A percentile compares a stretch with the other conserved stretches of the same genome.
phyloP scores from a whole-genome alignment of 345 rosid species.

The Arabidopsis arenosa region DNA sequence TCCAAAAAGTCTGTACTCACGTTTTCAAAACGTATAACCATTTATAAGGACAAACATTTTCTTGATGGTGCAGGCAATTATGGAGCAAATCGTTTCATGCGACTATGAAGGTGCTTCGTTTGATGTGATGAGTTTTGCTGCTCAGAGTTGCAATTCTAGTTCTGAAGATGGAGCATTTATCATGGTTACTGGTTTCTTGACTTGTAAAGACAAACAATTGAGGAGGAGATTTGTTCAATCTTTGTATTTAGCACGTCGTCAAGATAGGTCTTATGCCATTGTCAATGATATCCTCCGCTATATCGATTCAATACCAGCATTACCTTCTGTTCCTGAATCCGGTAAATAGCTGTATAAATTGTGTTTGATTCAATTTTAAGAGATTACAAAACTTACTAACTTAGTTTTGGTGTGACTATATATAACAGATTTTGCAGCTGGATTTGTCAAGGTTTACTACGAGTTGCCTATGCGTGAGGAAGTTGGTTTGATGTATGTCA shows the following conservation, averaged over 20 bases:
- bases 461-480: slow-evolving; percentile 4
- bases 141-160: background rate
- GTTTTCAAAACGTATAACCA: background rate
- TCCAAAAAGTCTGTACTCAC: background rate
- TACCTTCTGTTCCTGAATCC: background rate
- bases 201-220: background rate
- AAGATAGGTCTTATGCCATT: background rate
- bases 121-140: background rate
- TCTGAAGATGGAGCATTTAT: background rate
- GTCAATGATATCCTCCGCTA: slow-evolving; percentile 1
- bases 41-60: background rate
- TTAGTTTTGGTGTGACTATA: background rate
- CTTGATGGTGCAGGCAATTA: background rate
- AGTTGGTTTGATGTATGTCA: background rate
- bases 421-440: background rate
- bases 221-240: background rate
- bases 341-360: background rate
- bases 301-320: background rate
- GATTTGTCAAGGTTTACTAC: background rate
- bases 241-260: slow-evolving; percentile 2
- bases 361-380: background rate
- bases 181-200: background rate
- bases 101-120: slow-evolving; percentile 6
- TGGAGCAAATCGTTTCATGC: background rate
- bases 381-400: background rate